Percentiles rank a stretch among this genome's conserved stretches.
Conservation (phyloP, 2,329 filamentous ascomycete species). For the Penicillium aurantiogriseum region DNA sequence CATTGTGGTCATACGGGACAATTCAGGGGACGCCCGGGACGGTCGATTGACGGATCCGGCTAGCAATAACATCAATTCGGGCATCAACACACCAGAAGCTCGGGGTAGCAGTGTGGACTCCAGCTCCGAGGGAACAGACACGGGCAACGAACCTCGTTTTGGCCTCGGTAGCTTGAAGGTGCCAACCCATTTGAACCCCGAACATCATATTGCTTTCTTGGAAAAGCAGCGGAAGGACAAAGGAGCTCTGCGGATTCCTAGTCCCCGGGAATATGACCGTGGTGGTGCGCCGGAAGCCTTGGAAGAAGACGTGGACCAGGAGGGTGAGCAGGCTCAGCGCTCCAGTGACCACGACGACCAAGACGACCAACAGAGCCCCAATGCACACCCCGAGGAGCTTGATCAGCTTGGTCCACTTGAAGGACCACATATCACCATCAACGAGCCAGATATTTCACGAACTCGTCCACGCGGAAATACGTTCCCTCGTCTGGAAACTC, state of each 20-base stretch:
- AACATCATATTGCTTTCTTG: conserved; percentile 84
- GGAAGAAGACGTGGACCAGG: conserved; percentile 47
- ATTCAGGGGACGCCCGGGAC: conserved; percentile 30
- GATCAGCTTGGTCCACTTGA: conserved; percentile 30
- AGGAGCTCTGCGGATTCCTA: conserved; percentile 80
- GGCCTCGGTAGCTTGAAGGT: conserved; percentile 56
- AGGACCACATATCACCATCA: conserved; percentile 48
- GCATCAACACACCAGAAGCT: conserved; percentile 24
- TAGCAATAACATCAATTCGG: conserved; percentile 26
- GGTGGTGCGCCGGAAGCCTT: conserved; percentile 69
- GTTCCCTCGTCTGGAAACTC: conserved; percentile 41
- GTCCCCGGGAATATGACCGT: conserved; percentile 83
- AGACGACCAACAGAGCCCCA: background rate
- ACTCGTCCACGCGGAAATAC: conserved; percentile 36
- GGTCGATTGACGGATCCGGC: conserved; percentile 18
- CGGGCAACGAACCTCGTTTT: conserved; percentile 34
- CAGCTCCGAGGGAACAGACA: conserved; percentile 19
- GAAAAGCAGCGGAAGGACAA: conserved; percentile 77
- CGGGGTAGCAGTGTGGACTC: conserved; percentile 21
- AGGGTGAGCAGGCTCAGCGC: conserved; percentile 21
- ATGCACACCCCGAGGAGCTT: conserved; percentile 17
- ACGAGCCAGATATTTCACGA: conserved; percentile 44
- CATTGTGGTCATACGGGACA: conserved; percentile 41
- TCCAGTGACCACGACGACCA: conserved; percentile 25
- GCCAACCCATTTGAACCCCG: conserved; percentile 57